Conservation (phyloP, 148 eudicot species). For the Mesembryanthemum crystallinum region DNA sequence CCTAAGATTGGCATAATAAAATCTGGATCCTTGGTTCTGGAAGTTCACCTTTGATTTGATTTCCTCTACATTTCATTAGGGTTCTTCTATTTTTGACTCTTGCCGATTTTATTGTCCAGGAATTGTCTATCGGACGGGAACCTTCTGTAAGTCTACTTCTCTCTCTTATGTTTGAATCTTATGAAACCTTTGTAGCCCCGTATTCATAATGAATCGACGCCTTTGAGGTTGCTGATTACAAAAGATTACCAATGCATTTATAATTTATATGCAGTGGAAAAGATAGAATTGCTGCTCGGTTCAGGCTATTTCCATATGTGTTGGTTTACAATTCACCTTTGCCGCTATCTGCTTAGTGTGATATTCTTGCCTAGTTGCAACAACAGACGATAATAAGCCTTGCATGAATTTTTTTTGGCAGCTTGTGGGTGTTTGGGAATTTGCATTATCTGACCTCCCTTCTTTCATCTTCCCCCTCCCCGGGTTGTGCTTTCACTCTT, state of each 20-base stretch:
- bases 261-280: background rate
- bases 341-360: background rate
- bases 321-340: background rate
- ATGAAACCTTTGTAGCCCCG: background rate
- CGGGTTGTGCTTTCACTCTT: background rate
- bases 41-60: background rate
- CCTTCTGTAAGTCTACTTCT: slow-evolving; percentile 53
- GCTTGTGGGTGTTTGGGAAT: background rate
- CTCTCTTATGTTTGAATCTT: background rate
- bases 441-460: background rate
- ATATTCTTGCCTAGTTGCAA: background rate
- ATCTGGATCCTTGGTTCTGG: background rate
- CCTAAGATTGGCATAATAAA: too few species aligned
- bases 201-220: background rate
- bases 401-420: background rate
- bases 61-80: background rate
- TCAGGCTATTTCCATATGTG: background rate
- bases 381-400: background rate
- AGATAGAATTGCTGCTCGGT: background rate
- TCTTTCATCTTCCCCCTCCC: background rate
- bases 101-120: slow-evolving; percentile 39
- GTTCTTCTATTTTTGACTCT: background rate
- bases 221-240: background rate
- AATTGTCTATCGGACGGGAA: slow-evolving; percentile 65
- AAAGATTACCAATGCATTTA: background rate